Evolutionary conservation across 371 early-diverging fungal genomes (phyloP), one percentile per base, ranked within the genome.

Genomic region (Apophysomyces trapeziformis): DNA sequence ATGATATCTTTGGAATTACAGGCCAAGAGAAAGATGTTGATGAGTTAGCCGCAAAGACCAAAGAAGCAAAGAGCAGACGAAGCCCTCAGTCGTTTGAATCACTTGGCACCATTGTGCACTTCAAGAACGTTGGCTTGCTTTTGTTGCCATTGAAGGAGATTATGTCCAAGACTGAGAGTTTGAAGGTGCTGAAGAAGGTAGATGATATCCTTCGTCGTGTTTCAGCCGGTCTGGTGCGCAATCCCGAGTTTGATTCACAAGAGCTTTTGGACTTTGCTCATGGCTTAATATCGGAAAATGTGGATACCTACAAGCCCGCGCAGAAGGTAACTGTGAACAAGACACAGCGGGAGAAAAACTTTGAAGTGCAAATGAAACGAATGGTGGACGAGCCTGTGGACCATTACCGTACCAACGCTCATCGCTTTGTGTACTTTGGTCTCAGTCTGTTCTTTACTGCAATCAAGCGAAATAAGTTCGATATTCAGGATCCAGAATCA

Each of bases 341-440:
- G 71, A 79, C 83, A 0, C 84, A 86, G 18, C 68, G 76, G 65
- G 90, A 90, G 61, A 73, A 78, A 62, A 90, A 90, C 60, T 91
- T 77, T 63, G 86, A 86, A 12, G 93, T 94, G n/a, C 86, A 93
- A 67, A 74, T 89, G 43, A 89, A 87, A 59, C 83, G 92, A 13
- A 81, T 84, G 26, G 73, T 75, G 7, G 50, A 70, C 3, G 77
- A 78, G 35, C 68, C 84, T 12, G 76, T 84, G 35, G 90, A 90
- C 56, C 86, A 89, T 59, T 91, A 90, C 72, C 78, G 85, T 35
- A 83, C 83, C 32, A 96, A 99, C 62, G 93, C 93, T 1, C 89
- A 95, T 70, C 83, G 91, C 12, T 96, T 99, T 75, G 92, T 96
- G 47, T 91, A 92, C 63, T 97, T 99, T 86, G 98, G 98, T 5